Evolutionary conservation across 371 early-diverging fungal genomes (phyloP), one percentile per base, ranked within the genome.

Genomic region (Umbelopsis sp.): DNA sequence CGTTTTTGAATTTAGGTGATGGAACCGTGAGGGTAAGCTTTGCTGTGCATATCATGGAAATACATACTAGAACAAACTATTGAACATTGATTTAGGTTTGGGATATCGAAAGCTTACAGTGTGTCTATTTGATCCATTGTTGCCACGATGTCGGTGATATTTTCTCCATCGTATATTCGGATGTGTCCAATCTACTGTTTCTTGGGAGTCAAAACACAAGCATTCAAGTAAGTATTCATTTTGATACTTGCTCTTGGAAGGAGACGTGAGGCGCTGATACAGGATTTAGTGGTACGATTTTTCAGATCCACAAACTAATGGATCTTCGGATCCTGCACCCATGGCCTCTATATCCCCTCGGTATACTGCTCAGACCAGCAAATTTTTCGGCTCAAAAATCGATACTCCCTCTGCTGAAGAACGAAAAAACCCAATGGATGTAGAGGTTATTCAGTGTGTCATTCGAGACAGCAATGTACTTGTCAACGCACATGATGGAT

Each of bases 191-290:
- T 16, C 84, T 77, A 9, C 70, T 94, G 63, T 90, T 85, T 50
- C 86, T 94, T 68, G 94, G 94, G 0, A 92, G 92, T 67, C 92
- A 93, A 71, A 92, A 94, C 73, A 91, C 94, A 2, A 91, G 91
- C 70, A 90, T 94, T 65, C 93, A 93, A 83, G 90, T 86, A 84
- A 46, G 38, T 44, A 11, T 8, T n/a, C 12, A 10, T 41, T 41
- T 41, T 41, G 41, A 4, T 41, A 7, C 41, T 12, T 5, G 41
- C 12, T 41, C 12, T 41, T 41, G 41, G 4, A 41, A 41, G 12
- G 7, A 41, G 7, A 41, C 7, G 1, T 41, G 41, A 12, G 41
- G 12, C 12, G 41, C 12, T 41, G 10, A 41, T 41, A 10, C 41
- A 41, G 12, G 7, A 22, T 7, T 41, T 41, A 87, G 84, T 84